Evolutionary conservation across 352 stramenopile genomes (phyloP), one percentile per base, ranked within the genome.

Genomic region (Phytophthora rubi): DNA sequence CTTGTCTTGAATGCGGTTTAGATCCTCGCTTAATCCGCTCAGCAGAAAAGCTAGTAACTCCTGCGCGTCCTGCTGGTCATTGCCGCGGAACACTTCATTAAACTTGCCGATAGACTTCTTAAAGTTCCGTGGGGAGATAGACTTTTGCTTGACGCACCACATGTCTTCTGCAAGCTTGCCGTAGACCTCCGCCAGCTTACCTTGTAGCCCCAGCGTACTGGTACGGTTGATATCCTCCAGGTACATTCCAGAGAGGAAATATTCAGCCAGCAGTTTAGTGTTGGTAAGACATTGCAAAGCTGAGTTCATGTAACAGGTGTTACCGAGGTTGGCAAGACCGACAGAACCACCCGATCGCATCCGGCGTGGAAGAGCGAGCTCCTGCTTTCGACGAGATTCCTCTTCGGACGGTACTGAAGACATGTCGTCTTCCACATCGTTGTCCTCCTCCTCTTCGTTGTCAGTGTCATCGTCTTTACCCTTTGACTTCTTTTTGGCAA

Each of bases 61-160:
- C 75, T 99, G 97, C 2, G 96, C 87, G 77, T 99, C 98, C 64
- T 99, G 98, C 77, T 99, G 98, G 32, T 98, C 92, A 70, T 96
- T 97, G 12, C 98, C 98, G n/a, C 83, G 77, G 73, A 99, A 99
- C 53, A 97, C 92, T 35, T 97, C 92, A 55, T 98, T 97, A 68
- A 99, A 98, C 53, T 95, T 96, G n/a, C 92, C 94, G 10, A 96
- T 95, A 3, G 86, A 92, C 51, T 95, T 94, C 76, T 99, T 99
- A 75, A 99, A 99, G 45, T 90, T 89, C 28, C 89, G 76, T 8
- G 97, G 97, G 42, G 84, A 90, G 28, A 99, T 91, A 5, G 92
- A 91, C 57, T 96, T 98, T 69, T 97, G 97, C 68, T 98, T 95
- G 12, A 95, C 93, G 62, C 84, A 94, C 95, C 97, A 99, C 76